Conservation (phyloP, 441 rosid genomes). For the Flueggea neowawraea region DNA sequence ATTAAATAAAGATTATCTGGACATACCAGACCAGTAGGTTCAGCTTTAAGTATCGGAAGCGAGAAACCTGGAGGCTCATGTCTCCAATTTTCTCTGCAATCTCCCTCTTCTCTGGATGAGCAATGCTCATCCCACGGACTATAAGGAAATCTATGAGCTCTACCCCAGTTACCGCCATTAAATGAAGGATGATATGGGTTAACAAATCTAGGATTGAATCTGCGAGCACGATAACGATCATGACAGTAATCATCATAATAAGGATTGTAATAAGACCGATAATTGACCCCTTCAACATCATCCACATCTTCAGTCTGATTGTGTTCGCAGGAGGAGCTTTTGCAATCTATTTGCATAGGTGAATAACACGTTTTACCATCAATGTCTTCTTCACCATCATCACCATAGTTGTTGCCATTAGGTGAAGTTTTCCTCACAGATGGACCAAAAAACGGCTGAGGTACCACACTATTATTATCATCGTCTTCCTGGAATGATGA, state of each 20-base stretch:
- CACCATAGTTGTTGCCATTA: too few species aligned
- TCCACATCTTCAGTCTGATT: not conserved
- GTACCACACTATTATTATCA: not conserved
- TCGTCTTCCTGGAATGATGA: not conserved
- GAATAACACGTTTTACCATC: too few species aligned
- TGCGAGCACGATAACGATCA: not conserved
- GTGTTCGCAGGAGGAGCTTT: not conserved
- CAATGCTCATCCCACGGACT: too few species aligned
- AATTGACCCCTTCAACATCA: constrained; percentile 3
- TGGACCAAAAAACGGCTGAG: too few species aligned
- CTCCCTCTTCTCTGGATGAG: too few species aligned
- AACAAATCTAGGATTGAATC: too few species aligned
- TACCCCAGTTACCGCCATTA: too few species aligned
- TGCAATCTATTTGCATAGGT: not conserved
- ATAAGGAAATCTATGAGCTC: too few species aligned
- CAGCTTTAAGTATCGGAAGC: constrained; percentile 5
- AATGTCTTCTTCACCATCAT: too few species aligned
- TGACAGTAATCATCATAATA: not conserved
- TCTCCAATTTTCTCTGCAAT: too few species aligned
- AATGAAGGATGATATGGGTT: too few species aligned
- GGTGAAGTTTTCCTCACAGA: too few species aligned
- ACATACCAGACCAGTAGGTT: constrained; percentile 50
- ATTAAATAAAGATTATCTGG: not conserved
- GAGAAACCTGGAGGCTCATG: constrained; percentile 1
- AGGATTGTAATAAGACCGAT: not conserved